Evolutionary conservation across 1,139 yeast species (phyloP).

Genomic region (Pichia sp.): DNA sequence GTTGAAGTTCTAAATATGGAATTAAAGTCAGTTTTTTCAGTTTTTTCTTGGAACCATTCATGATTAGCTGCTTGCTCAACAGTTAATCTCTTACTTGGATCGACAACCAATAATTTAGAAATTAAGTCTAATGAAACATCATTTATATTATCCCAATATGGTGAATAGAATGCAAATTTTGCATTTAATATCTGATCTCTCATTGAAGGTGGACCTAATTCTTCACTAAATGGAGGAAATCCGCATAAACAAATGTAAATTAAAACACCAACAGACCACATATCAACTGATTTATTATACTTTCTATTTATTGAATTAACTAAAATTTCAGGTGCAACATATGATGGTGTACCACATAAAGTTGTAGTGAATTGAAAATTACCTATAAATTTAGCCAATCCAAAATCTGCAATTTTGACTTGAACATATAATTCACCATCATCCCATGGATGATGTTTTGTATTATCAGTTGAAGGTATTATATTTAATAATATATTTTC

Average conservation of each 20-base stretch:
- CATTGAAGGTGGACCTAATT: constrained; percentile 72
- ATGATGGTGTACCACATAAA: constrained; percentile 78
- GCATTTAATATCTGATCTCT: constrained; percentile 65
- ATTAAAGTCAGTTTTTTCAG: background rate
- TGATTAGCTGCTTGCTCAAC: constrained; percentile 49
- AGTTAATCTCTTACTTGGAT: constrained; percentile 47
- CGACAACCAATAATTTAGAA: constrained; percentile 51
- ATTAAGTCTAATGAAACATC: constrained; percentile 64
- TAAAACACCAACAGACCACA: constrained; percentile 78
- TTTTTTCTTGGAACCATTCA: constrained; percentile 42
- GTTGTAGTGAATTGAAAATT: constrained; percentile 70
- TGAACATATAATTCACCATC: constrained; percentile 51
- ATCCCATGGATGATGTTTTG: constrained; percentile 68
- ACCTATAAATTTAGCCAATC: constrained; percentile 74
- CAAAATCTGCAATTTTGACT: constrained; percentile 78
- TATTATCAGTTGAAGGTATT: constrained; percentile 34
- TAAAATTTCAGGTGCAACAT: constrained; percentile 75
- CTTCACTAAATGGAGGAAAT: constrained; percentile 81
- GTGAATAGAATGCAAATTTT: constrained; percentile 67
- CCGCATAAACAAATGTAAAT: constrained; percentile 75
- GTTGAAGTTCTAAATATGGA: constrained; percentile 22
- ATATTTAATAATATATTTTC: constrained; percentile 67
- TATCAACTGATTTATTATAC: constrained; percentile 65
- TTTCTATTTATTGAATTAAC: constrained; percentile 40
- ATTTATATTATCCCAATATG: constrained; percentile 69